A percentile compares a stretch with the other conserved stretches of the same genome.
phyloP scores from a whole-genome alignment of 192 early-diverging fungal species.

The Coemansia sp. region DNA sequence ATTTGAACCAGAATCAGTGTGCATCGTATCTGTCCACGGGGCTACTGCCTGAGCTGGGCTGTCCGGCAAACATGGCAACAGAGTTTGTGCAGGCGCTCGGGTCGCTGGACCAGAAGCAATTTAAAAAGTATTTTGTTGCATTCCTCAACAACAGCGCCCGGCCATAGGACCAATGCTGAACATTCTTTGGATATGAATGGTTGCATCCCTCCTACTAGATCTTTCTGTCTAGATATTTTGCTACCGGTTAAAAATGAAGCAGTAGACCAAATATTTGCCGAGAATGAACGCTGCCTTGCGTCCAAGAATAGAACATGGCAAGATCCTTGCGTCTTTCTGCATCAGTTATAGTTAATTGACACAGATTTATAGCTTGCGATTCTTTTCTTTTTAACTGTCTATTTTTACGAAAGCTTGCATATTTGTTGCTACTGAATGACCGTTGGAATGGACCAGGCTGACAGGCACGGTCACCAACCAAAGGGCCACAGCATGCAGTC shows the following conservation, averaged over 20 bases:
- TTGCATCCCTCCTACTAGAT: too few species aligned
- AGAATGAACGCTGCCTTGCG: background rate
- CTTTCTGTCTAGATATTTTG: too few species aligned
- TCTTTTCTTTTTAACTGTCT: background rate
- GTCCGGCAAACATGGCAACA: constrained; percentile 61
- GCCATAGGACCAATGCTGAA: background rate
- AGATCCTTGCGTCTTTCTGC: too few species aligned
- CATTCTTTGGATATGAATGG: too few species aligned
- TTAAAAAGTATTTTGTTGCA: constrained; percentile 67
- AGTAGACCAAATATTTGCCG: background rate
- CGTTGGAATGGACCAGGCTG: constrained; percentile 20
- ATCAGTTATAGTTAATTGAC: too few species aligned
- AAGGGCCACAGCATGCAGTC: constrained; percentile 42
- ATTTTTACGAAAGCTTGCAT: background rate
- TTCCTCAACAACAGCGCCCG: constrained; percentile 28
- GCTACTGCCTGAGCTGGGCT: constrained; percentile 51
- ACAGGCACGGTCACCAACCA: constrained; percentile 14
- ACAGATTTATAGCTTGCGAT: background rate
- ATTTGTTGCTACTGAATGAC: constrained; percentile 18
- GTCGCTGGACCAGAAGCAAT: constrained; percentile 63
- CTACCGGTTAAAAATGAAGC: too few species aligned
- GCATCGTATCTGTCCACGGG: constrained; percentile 36
- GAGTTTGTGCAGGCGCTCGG: constrained; percentile 76
- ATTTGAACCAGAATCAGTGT: constrained; percentile 44
- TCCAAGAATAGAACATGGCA: background rate